Evolutionary conservation across 202 grass and related monocot genomes (phyloP), one percentile per base, ranked within the genome.

Genomic region (Dendrocalamus latiflorus): DNA sequence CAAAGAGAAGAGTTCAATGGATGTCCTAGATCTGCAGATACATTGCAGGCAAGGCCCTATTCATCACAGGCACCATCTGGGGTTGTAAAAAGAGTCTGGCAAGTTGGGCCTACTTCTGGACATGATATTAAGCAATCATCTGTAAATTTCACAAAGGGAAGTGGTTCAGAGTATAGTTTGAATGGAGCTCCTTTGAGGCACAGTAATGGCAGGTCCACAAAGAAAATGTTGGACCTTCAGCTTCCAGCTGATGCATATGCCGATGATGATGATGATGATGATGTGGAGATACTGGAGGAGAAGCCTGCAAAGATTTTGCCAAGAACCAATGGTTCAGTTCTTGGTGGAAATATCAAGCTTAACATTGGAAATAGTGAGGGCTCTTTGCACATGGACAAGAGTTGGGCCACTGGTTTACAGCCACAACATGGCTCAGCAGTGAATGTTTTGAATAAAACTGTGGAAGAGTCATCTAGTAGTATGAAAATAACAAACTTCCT

Each of bases 191-290:
- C 66, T 85, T 72, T 72, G 56, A 86, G 44, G 38, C 39, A 53
- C 69, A 71, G 36, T 34, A 76, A 68, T 81, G 73, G 70, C 21
- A 76, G 25, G 34, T 76, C 71, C 61, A 21, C 50, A 54, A 86
- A 78, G 28, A 90, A 68, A 82, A 85, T 65, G 47, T 60, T 91
- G n/a, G 72, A 89, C 84, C 77, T 94, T 65, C 81, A 76, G 20
- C 72, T 91, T 82, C 76, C 83, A 58, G 88, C 81, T 68, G 83
- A 87, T 76, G 72, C 63, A 50, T 81, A 63, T 74, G 68, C 54
- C 1, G 18, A 78, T 69, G 81, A 79, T 17, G 81, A 61, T 69
- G 81, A 79, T 17, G 81, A 61, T 5, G 75, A 92, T 10, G 81
- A 83, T 16, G 82, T 88, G 47, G 56, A 86, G 51, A 74, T 80